Conservation (phyloP, 1,139 yeast genomes). For the Lodderomyces parapsilosis region DNA sequence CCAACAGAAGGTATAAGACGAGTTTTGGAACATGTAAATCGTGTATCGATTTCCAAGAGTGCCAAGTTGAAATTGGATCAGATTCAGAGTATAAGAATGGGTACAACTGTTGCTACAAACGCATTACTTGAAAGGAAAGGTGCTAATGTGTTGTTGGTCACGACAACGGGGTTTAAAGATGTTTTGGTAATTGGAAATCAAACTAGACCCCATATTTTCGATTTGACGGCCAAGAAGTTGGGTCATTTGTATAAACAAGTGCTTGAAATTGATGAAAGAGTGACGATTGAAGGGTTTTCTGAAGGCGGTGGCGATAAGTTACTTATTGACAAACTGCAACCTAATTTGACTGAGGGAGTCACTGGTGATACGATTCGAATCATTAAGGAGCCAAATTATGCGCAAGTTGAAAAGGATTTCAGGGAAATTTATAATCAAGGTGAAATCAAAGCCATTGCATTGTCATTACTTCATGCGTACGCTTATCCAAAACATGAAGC, state of each 20-base stretch:
- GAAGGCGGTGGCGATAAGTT: slow-evolving; percentile 43
- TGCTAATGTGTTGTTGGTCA: slow-evolving; percentile 47
- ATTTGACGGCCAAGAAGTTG: slow-evolving; percentile 36
- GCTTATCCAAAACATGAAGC: slow-evolving; percentile 41
- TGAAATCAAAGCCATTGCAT: slow-evolving; percentile 33
- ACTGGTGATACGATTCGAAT: slow-evolving; percentile 41
- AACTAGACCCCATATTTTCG: slow-evolving; percentile 39
- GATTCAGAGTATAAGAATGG: slow-evolving; percentile 37
- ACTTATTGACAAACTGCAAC: slow-evolving; percentile 15
- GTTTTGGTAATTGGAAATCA: slow-evolving; percentile 43
- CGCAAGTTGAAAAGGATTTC: slow-evolving; percentile 22
- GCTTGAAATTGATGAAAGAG: slow-evolving; percentile 43
- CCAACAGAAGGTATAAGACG: slow-evolving; percentile 89
- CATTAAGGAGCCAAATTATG: slow-evolving; percentile 33
- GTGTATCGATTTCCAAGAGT: slow-evolving; percentile 45
- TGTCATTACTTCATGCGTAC: slow-evolving; percentile 41
- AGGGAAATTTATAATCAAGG: slow-evolving; percentile 25
- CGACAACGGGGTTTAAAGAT: slow-evolving; percentile 54
- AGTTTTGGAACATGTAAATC: slow-evolving; percentile 56
- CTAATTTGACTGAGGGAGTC: slow-evolving; percentile 26
- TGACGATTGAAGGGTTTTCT: slow-evolving; percentile 36
- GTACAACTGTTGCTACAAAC: slow-evolving; percentile 42
- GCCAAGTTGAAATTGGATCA: slow-evolving; percentile 28
- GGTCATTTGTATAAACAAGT: slow-evolving; percentile 36
- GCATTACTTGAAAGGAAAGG: slow-evolving; percentile 51